phyloP scores from a whole-genome alignment of 2,329 filamentous ascomycete species.

The Aureobasidium pullulans region DNA sequence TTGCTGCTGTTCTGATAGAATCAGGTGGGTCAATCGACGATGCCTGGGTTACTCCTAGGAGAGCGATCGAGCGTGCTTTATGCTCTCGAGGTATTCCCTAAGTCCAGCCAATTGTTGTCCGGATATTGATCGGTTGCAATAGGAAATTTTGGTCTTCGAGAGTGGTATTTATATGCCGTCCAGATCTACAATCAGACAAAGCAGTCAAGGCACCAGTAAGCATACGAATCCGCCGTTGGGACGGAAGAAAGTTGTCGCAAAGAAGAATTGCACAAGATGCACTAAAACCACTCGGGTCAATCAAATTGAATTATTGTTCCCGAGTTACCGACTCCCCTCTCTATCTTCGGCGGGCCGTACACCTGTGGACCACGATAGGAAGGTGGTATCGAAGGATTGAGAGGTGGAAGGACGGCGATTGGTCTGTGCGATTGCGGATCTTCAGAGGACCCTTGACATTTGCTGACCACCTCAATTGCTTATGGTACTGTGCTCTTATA shows the following conservation, averaged over 20 bases:
- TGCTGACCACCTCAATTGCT: neutral
- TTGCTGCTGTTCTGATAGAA: no score
- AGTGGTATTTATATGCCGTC: neutral
- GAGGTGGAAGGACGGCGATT: neutral
- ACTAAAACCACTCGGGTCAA: neutral
- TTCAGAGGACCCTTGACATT: neutral
- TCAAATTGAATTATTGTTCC: neutral
- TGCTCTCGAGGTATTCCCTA: no score
- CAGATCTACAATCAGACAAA: neutral
- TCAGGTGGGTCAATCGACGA: no score
- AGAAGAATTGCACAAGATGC: neutral
- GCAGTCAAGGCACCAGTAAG: neutral
- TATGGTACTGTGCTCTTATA: no score
- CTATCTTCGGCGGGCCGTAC: neutral
- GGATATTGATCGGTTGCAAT: no score
- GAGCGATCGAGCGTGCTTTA: no score
- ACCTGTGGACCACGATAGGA: neutral
- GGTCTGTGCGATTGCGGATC: neutral
- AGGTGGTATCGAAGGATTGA: conserved; percentile 1
- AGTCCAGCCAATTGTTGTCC: no score
- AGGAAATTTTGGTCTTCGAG: no score
- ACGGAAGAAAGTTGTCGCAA: neutral
- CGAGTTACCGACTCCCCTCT: neutral
- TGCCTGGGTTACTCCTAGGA: no score
- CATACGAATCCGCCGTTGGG: neutral